Base-by-base conservation (phyloP, 2,329 filamentous ascomycete species). In the Ascochyta koolunga region DNA sequence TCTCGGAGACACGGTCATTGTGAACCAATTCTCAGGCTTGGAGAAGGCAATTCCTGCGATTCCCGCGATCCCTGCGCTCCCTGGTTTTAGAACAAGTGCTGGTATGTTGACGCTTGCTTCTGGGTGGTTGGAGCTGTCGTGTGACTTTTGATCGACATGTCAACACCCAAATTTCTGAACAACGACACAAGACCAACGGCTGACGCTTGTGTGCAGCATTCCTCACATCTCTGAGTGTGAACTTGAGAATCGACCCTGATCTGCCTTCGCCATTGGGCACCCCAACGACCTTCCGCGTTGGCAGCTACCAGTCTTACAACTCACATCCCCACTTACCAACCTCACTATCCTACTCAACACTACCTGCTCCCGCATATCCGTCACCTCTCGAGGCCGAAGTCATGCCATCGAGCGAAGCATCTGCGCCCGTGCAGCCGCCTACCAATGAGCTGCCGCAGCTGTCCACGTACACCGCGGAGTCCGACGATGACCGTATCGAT, bases 181-280 rank as follows among this genome's bases (percentile, higher is more conserved):
- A 49, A 43, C 33, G 29, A 31, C 22, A 33, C 32, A 29, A 21
- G 31, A 32, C 29, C 38, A 32, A 29, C 15, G 18, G 58, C 65
- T 69, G 42, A 69, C 38, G 6, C 15, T 27, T 41, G 27, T 18
- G 37, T 27, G 43, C 74, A 95, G 90, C 90, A 22, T 95, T 95
- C 79, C 89, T 95, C 76, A 89, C 86, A 50, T 93, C 91, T 64
- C 82, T 95, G 15, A 86, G 89, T 63, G 89, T 89, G 60, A 95
- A 95, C 69, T 83, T 95, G 50, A 87, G 88, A 65, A 86, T 93
- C 53, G 80, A 77, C 64, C 78, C 79, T 27, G 78, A 80, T 39
- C 58, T 85, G 76, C 74, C 88, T 60, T 84, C 86, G 38, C 87
- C 88, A 42, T 82, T 85, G 56, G 80, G 81, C 50, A 88, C 83